Evolutionary conservation across 1,284 basidiomycete species (phyloP), one percentile per base, ranked within the genome.

Genomic region (Cryptococcus deneoformans): DNA sequence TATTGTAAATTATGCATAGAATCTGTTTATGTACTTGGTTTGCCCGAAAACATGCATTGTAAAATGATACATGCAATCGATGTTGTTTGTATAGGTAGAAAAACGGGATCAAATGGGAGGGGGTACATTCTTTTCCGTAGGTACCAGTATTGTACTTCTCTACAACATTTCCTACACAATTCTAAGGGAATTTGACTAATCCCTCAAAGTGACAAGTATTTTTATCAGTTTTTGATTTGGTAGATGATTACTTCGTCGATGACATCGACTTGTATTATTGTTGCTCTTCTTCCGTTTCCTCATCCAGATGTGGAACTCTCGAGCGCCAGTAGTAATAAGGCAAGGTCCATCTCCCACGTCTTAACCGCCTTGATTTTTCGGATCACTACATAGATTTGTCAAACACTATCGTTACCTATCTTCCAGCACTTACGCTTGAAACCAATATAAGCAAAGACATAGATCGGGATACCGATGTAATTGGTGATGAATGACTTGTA

Each of bases 281-380:
- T 12, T 48, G 55, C 42, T 70, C 70, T 43, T 67, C 65, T 42
- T 70, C 63, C 29, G 63, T 68, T 36, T 69, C 69, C 2, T 72
- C 80, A 64, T 87, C 85, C 62, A 86, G 83, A 58, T 87, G 62
- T 86, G 82, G 59, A 88, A 87, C 67, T 84, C 83, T 48, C 82
- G 79, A 43, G 84, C 79, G 35, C 86, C 87, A 12, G 83, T 83
- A 42, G 83, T 70, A 38, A 20, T 20, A 20, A 20, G 20, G 20
- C 20, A 20, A 89, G 80, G 67, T 89, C 87, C 58, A 89, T 84
- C 58, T 85, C 79, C 29, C 78, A 71, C 3, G 79, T 66, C 0
- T 79, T 78, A 64, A 88, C 83, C 20, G 81, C 68, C 53, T 70
- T 79, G 1, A 85, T 86, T 62, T 79, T 80, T 69, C 80, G 82